A percentile compares a stretch with the other conserved stretches of the same genome.
Evolutionary conservation across 352 stramenopile genomes (phyloP).

Genomic region (Phytophthora lateralis): DNA sequence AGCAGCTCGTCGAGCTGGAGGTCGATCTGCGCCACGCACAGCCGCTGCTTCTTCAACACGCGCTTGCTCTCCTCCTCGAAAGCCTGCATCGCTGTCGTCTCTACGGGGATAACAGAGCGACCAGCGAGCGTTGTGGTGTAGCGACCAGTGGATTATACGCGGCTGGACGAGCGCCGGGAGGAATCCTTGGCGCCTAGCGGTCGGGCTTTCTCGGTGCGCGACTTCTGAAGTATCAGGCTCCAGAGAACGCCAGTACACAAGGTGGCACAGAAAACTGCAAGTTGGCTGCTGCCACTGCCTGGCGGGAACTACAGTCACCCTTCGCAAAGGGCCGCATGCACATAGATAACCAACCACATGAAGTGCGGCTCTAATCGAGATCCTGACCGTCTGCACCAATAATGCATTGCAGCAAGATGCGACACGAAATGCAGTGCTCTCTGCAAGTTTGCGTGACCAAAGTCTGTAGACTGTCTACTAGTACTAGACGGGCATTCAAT

Average conservation of each 20-base stretch:
- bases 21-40: slow-evolving; percentile 66
- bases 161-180: not conserved
- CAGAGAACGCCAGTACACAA: slow-evolving; percentile 1
- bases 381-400: not conserved
- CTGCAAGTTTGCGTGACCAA: not conserved
- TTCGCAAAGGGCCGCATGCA: slow-evolving; percentile 1
- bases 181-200: not conserved
- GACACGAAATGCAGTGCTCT: not conserved
- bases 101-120: not conserved
- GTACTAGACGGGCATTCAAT: slow-evolving; percentile 6
- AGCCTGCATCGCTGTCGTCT: slow-evolving; percentile 45
- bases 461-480: too few relatives aligned
- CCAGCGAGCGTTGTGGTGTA: not conserved
- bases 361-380: not conserved
- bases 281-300: slow-evolving; percentile 18
- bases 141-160: too few relatives aligned
- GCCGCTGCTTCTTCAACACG: slow-evolving; percentile 76
- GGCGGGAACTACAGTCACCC: not conserved
- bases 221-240: slow-evolving; percentile 4
- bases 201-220: slow-evolving; percentile 1
- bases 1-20: slow-evolving; percentile 67
- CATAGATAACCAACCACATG: too few relatives aligned
- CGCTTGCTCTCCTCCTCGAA: slow-evolving; percentile 64
- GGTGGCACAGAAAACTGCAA: slow-evolving; percentile 13
- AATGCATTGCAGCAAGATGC: slow-evolving; percentile 1